phyloP scores from a whole-genome alignment of 78 protist species.

The Pelomyxa schiedti region DNA sequence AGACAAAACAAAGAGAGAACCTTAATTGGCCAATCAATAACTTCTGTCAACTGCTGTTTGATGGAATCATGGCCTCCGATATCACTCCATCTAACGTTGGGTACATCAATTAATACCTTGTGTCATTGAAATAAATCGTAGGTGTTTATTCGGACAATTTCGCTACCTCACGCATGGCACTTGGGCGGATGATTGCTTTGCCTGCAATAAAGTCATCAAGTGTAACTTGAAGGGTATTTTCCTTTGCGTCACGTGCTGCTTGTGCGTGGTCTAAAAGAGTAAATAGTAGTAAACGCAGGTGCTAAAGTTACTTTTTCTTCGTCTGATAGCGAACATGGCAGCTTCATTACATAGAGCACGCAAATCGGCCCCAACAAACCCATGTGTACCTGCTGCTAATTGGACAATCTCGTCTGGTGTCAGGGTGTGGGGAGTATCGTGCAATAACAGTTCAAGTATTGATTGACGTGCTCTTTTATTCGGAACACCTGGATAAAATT shows the following conservation, averaged over 20 bases:
- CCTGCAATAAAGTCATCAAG: slow-evolving; percentile 15
- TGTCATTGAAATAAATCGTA: background rate
- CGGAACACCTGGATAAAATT: no score
- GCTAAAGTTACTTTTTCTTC: no score
- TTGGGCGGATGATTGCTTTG: slow-evolving; percentile 19
- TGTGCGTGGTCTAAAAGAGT: background rate
- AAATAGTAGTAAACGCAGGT: background rate
- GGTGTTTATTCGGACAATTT: background rate
- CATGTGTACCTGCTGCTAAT: slow-evolving; percentile 57
- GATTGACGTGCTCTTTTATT: slow-evolving; percentile 17
- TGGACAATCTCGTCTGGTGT: background rate
- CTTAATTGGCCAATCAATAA: slow-evolving; percentile 88
- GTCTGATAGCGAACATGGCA: slow-evolving; percentile 45
- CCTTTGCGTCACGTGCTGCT: background rate
- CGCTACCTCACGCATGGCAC: slow-evolving; percentile 39
- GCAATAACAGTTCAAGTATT: slow-evolving; percentile 23
- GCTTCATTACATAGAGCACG: slow-evolving; percentile 69
- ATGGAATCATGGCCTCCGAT: slow-evolving; percentile 90
- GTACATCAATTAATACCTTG: slow-evolving; percentile 31
- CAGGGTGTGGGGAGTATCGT: slow-evolving; percentile 2
- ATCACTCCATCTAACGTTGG: slow-evolving; percentile 81
- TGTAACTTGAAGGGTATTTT: background rate
- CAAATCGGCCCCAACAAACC: slow-evolving; percentile 89
- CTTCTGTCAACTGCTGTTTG: slow-evolving; percentile 72
- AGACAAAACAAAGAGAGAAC: background rate